phyloP scores from a whole-genome alignment of 805 yeast genomes.

The Tetrapisispora namnaoensis region DNA sequence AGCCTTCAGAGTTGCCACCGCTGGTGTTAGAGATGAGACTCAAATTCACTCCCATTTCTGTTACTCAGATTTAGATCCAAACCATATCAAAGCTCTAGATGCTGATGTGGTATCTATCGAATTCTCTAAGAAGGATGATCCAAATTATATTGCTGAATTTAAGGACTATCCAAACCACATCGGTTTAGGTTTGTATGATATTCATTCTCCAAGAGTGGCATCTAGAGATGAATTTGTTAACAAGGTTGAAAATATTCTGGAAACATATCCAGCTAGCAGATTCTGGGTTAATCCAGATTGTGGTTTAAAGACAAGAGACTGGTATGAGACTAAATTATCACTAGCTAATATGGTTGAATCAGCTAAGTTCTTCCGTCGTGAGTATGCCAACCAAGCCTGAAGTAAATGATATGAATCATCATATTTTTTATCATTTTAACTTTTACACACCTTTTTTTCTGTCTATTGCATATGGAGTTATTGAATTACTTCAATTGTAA shows the following conservation, averaged over 20 bases:
- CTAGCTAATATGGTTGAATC: constrained; percentile 98
- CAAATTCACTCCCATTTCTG: constrained; percentile 99
- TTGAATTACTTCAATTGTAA: constrained; percentile 1
- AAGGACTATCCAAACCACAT: constrained; percentile 98
- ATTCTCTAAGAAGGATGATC: constrained; percentile 99
- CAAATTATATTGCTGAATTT: constrained; percentile 95
- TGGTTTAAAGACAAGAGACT: constrained; percentile 99
- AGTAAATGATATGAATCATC: background rate
- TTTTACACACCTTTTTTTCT: constrained; percentile 1
- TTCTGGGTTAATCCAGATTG: constrained; percentile 99
- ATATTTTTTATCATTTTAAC: constrained; percentile 1
- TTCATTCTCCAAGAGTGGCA: constrained; percentile 99
- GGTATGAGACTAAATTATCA: constrained; percentile 94
- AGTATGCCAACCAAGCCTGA: constrained; percentile 29
- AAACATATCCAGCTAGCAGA: constrained; percentile 95
- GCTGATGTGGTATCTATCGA: constrained; percentile 99
- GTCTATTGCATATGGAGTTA: constrained; percentile 1
- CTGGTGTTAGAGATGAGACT: constrained; percentile 90
- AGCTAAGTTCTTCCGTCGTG: constrained; percentile 86
- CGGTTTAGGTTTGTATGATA: constrained; percentile 98
- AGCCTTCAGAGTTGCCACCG: constrained; percentile 98
- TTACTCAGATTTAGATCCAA: constrained; percentile 99
- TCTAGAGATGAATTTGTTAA: constrained; percentile 91
- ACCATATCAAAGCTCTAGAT: constrained; percentile 98
- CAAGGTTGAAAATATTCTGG: constrained; percentile 89